Evolutionary conservation across 2,329 filamentous ascomycete species (phyloP).

Genomic region (Diaporthe sp.): DNA sequence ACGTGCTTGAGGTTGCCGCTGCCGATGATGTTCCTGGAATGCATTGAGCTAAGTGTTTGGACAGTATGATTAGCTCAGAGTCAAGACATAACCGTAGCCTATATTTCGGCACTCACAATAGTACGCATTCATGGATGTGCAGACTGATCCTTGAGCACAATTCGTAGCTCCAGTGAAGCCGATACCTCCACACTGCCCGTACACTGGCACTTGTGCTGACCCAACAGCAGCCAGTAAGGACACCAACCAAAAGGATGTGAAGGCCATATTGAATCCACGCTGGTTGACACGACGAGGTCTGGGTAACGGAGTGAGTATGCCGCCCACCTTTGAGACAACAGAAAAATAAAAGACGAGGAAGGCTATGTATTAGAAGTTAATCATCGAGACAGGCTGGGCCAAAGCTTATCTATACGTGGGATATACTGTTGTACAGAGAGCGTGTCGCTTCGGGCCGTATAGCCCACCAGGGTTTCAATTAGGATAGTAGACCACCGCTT

Average conservation of each 20-base stretch:
- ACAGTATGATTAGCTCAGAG: background rate
- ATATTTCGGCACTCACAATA: conserved; percentile 9
- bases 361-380: background rate
- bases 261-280: background rate
- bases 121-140: conserved; percentile 29
- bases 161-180: conserved; percentile 30
- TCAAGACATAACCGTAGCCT: fast-evolving
- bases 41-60: conserved; percentile 16
- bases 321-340: background rate
- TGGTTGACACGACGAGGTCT: too few relatives aligned
- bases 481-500: background rate
- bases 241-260: background rate
- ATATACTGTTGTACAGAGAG: background rate
- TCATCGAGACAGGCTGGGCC: background rate
- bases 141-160: conserved; percentile 24
- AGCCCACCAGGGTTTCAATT: background rate
- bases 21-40: conserved; percentile 24
- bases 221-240: conserved; percentile 1
- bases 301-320: too few relatives aligned
- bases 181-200: conserved; percentile 32
- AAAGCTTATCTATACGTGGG: conserved; percentile 8
- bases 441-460: background rate
- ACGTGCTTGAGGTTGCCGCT: background rate
- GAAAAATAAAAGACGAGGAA: background rate
- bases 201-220: conserved; percentile 37